Evolutionary conservation across 2,329 filamentous ascomycete genomes (phyloP), one percentile per base, ranked within the genome.

Genomic region (Pseudogymnoascus sp.): DNA sequence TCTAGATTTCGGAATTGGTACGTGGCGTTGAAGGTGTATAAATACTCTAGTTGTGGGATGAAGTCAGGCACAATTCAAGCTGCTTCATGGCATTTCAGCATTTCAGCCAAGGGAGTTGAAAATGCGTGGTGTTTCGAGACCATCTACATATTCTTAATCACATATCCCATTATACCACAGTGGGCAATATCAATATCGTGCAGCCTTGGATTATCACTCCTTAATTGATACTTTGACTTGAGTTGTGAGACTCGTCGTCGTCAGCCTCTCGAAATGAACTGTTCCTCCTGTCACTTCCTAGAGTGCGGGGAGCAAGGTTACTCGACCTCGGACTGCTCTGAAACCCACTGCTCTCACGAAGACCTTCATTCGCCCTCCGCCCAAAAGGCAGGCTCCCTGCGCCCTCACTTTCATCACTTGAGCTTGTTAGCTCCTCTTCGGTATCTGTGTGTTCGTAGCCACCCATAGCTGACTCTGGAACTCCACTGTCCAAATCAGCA

Each of bases 361-460:
- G 17, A 56, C 50, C 6, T 33, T 56, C 50, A 33, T 56, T 56
- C 50, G 50, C 17, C 50, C 15, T 29, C 26, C 50, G 50, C n/a
- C 50, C 50, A 13, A 56, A 33, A 35, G 50, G 50, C 50, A 56
- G 17, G 11, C 19, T n/a, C 3, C 11, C 75, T 17, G 72, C 70
- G 31, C 73, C 73, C 33, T 75, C 74, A 15, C 76, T 74, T 7
- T 78, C 75, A 9, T 77, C 76, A 59, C 77, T 77, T 65, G 80
- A 82, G 70, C 79, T 83, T 64, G 75, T 81, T 61, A 86, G 68
- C 61, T 87, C 86, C 7, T 80, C 87, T 67, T 91, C 88, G 1
- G 88, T 88, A 75, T 91, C 89, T 7, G 89, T 91, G 72, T 91
- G 88, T 77, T 92, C 88, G 76, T 91, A 91, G 68, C 84, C 83